Evolutionary conservation across 2,329 filamentous ascomycete genomes (phyloP), one percentile per base, ranked within the genome.

Genomic region (Rutstroemia sydowiana): DNA sequence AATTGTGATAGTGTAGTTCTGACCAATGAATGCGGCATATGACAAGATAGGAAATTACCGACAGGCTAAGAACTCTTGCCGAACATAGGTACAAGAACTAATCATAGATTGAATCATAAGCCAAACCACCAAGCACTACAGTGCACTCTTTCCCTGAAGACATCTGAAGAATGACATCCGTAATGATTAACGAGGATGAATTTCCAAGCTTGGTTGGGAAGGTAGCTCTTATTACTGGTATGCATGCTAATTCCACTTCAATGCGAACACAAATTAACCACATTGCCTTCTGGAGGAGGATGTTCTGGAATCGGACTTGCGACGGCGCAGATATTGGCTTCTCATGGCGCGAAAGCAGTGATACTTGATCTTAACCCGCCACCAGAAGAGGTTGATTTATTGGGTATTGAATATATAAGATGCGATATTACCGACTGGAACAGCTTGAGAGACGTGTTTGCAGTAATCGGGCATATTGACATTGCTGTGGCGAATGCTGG

Each of bases 301-400:
- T 85, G 85, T 2, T 85, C 81, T 8, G 87, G 88, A 21, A 84
- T 93, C 53, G 87, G 88, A 14, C 79, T 87, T 45, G 85, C 87
- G 1, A 78, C 90, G 3, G 84, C 87, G 2, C 79, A 82, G 62
- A 45, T 63, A 18, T 42, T 60, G 32, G 50, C 59, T 6, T 54
- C 49, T 3, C 59, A 57, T 9, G 58, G 57, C 14, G 61, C 61
- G 13, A 32, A 32, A 13, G 30, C 13, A 8, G 30, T 32, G 30
- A 32, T 32, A 32, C 30, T 32, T 32, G 30, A 32, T 13, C 30
- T 32, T 13, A 32, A 32, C 13, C 30, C 30, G 30, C 30, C 30
- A 32, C 13, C 30, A 32, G 30, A 32, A 32, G 13, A 32, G 30
- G 13, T 32, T 32, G 30, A 32, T 32, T 32, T 13, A 13, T 7